Evolutionary conservation across 805 yeast genomes (phyloP).

Genomic region (Tetrapisispora nanseiensis): DNA sequence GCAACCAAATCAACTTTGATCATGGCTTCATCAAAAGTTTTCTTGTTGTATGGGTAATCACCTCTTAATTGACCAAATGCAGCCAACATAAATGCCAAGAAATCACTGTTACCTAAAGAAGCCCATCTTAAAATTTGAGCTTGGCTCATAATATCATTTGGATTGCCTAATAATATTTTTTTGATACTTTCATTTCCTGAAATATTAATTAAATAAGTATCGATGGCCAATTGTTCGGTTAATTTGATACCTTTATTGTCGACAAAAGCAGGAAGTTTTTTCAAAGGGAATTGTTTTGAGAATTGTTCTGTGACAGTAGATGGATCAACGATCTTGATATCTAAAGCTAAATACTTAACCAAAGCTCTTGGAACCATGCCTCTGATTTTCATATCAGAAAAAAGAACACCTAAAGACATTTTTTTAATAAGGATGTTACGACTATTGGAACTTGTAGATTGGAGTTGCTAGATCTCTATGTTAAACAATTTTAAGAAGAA

Average conservation of each 20-base stretch:
- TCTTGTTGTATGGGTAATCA: slow-evolving; percentile 67
- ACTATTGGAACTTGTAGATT: too few species aligned
- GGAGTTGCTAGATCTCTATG: not conserved
- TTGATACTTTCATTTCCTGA: slow-evolving; percentile 29
- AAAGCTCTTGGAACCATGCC: slow-evolving; percentile 38
- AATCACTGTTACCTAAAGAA: slow-evolving; percentile 65
- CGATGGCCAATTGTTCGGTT: slow-evolving; percentile 58
- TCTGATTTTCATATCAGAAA: slow-evolving; percentile 36
- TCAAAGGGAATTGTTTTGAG: slow-evolving; percentile 50
- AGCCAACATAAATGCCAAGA: slow-evolving; percentile 37
- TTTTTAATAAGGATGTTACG: too few species aligned
- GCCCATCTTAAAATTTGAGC: slow-evolving; percentile 57
- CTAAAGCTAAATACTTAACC: slow-evolving; percentile 50
- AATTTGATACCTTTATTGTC: slow-evolving; percentile 68
- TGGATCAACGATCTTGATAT: slow-evolving; percentile 38
- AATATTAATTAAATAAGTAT: slow-evolving; percentile 37
- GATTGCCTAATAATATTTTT: slow-evolving; percentile 46
- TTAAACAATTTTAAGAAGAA: not conserved
- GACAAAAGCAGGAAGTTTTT: slow-evolving; percentile 55
- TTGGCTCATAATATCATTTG: slow-evolving; percentile 22
- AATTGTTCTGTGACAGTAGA: slow-evolving; percentile 31
- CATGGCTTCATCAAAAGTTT: slow-evolving; percentile 39
- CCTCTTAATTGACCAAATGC: slow-evolving; percentile 59
- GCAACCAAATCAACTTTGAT: slow-evolving; percentile 33
- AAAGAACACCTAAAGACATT: slow-evolving; percentile 66